phyloP scores from a whole-genome alignment of 108 stramenopile genomes.

The Fragilaria crotonensis region DNA sequence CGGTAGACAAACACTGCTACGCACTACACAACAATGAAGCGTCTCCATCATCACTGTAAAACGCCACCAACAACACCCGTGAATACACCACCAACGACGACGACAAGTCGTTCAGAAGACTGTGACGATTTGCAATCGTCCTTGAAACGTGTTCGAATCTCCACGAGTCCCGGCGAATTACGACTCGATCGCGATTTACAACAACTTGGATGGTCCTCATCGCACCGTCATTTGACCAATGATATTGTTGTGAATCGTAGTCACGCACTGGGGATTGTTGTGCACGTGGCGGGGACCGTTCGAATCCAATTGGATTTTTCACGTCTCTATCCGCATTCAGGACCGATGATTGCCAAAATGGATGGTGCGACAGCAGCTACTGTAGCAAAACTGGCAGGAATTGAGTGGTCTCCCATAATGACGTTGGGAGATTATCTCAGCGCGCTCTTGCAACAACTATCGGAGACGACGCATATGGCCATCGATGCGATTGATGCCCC shows the following conservation, averaged over 20 bases:
- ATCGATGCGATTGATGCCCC: no score
- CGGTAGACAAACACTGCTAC: no score
- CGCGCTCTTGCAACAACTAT: no score
- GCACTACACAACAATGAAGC: no score
- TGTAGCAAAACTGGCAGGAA: neutral
- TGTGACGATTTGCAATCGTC: constrained; percentile 21
- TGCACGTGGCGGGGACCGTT: constrained; percentile 4
- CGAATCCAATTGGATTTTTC: neutral
- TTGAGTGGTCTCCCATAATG: no score
- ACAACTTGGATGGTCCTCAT: constrained; percentile 17
- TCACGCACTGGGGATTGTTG: constrained; percentile 22
- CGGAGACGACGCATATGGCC: no score
- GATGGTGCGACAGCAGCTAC: constrained; percentile 2
- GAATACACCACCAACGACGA: no score
- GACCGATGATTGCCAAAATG: neutral
- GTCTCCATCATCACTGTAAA: no score
- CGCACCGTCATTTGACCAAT: no score
- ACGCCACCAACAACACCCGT: no score
- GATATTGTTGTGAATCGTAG: no score
- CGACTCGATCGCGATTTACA: constrained; percentile 56
- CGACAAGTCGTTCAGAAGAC: neutral
- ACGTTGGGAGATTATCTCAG: no score
- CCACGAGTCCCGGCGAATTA: constrained; percentile 58
- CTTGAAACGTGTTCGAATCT: constrained; percentile 60
- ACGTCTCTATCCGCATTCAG: neutral